Conservation (phyloP, 2,329 filamentous ascomycete species). For the Aciculosporium take region DNA sequence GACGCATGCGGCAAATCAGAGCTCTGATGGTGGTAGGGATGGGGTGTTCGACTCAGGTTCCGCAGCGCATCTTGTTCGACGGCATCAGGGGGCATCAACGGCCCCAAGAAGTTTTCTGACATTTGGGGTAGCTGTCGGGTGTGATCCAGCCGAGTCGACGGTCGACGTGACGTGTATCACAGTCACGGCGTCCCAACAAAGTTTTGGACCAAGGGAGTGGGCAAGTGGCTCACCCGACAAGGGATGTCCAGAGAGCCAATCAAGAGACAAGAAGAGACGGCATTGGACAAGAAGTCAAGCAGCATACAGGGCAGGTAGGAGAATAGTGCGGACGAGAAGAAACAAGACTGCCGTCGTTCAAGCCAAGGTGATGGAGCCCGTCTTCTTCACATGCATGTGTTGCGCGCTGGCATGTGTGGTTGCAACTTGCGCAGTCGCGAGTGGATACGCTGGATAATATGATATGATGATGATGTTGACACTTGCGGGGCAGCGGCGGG, state of each 20-base stretch:
- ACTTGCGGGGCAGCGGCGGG: too few species aligned
- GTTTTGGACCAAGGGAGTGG: neutral
- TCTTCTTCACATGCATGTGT: too few species aligned
- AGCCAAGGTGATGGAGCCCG: too few species aligned
- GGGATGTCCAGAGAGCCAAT: neutral
- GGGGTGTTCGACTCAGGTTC: conserved; percentile 46
- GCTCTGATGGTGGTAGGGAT: conserved; percentile 50
- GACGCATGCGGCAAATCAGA: conserved; percentile 40
- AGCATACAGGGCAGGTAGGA: neutral
- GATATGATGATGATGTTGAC: too few species aligned
- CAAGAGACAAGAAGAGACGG: neutral
- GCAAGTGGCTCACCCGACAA: neutral
- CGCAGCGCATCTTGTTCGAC: conserved; percentile 28
- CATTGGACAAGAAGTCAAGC: neutral
- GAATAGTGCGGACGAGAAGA: neutral
- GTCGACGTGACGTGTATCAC: conserved; percentile 4
- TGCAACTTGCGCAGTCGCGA: too few species aligned
- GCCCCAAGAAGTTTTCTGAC: conserved; percentile 28
- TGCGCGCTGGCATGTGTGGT: too few species aligned
- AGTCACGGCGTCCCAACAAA: neutral
- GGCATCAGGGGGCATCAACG: conserved; percentile 18
- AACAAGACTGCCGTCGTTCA: too few species aligned
- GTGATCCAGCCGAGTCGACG: conserved; percentile 8
- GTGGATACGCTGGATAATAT: too few species aligned
- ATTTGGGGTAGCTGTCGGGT: conserved; percentile 16